Base-by-base conservation (phyloP, 176 grass and related monocot genomes). In the Luzula sylvatica region DNA sequence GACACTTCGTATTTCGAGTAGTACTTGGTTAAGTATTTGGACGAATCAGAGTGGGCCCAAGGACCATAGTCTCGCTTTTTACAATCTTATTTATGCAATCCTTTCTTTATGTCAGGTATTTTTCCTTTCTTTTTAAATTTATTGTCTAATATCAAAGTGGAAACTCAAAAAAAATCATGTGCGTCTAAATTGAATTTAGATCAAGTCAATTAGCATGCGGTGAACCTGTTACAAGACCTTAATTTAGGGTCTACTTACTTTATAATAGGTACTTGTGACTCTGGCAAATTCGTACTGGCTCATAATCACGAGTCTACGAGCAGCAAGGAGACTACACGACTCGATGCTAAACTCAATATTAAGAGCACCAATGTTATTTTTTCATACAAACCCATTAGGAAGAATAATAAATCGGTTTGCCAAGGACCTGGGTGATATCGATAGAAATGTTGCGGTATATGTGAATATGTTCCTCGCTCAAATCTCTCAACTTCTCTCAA, bases 391-490 rank as follows among this genome's bases (percentile, higher is more conserved):
- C 63, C 92, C 92, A 66, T 85, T 98, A 64, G 92, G 92, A 75
- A 75, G 92, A 41, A 83, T 98, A 66, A 98, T 98, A 68, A 98
- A 98, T 53, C 86, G 92, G 70, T 98, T 90, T 71, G 87, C 92
- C 15, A 98, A 98, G 68, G 92, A 98, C 82, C 50, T 87, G 51
- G 81, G 92, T 23, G 92, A 98, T 73, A 72, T 90, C 61, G 92
- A 98, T 65, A 68, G 92, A 44, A 80, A 64, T 62, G 72, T 98
- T 48, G 92, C 85, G 32, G 78, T 90, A 47, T 98, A 73, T 56
- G 75, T 87, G 38, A 98, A 98, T 54, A 72, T 98, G 81, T 98
- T 90, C 66, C 64, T 98, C 67, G 85, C 43, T 43, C 92, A 98
- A 90, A 79, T 98, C 66, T 80, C 85, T 68, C 85, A 98, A 42